phyloP scores from a whole-genome alignment of 2,329 filamentous ascomycete species.

The Aspergillus intermedius region DNA sequence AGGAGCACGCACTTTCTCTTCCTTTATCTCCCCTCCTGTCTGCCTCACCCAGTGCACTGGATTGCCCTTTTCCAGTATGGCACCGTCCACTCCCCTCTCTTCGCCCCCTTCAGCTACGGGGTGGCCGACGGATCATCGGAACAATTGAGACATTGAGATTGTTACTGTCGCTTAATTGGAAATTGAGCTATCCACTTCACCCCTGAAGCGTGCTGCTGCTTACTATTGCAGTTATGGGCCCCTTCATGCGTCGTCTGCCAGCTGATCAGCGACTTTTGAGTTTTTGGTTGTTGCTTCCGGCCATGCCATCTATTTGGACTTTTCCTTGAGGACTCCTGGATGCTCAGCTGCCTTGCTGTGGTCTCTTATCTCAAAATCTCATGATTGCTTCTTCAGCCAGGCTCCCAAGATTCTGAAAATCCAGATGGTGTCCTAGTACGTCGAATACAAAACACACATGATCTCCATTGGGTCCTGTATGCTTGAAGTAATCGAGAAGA shows the following conservation, averaged over 20 bases:
- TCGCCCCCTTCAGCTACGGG: background rate
- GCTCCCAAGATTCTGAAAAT: too few relatives aligned
- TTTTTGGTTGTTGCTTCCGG: background rate
- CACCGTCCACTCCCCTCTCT: background rate
- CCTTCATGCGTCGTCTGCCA: background rate
- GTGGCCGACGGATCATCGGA: background rate
- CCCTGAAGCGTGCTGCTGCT: too few relatives aligned
- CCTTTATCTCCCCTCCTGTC: background rate
- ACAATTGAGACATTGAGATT: background rate
- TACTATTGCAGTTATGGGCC: background rate
- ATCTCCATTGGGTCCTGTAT: too few relatives aligned
- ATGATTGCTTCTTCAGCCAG: too few relatives aligned
- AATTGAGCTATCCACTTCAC: background rate
- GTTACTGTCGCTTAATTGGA: background rate
- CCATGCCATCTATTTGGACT: background rate
- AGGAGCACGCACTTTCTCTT: background rate
- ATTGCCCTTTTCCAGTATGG: background rate
- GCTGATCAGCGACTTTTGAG: background rate
- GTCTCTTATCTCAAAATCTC: background rate
- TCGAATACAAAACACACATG: too few relatives aligned
- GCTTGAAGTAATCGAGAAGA: too few relatives aligned
- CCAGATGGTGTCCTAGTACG: too few relatives aligned
- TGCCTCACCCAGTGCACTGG: background rate
- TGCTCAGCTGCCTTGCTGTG: background rate
- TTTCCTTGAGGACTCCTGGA: background rate